A percentile compares a stretch with the other conserved stretches of the same genome.
phyloP scores from a whole-genome alignment of 495 filamentous ascomycete species.

The Tetracladium marchalianum region DNA sequence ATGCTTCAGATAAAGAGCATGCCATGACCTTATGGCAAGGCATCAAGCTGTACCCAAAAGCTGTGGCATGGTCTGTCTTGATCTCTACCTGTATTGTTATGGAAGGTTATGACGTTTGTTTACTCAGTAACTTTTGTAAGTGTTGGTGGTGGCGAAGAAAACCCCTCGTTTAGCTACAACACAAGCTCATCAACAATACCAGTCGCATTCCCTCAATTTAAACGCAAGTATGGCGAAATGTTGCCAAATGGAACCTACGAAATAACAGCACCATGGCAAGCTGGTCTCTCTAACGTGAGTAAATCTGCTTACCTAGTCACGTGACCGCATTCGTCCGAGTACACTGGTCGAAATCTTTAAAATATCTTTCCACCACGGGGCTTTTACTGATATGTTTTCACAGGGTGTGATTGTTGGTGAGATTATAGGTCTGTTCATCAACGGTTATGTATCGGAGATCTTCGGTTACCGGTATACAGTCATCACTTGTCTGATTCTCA shows the following conservation, averaged over 20 bases:
- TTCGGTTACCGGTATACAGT: constrained; percentile 66
- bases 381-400: constrained; percentile 24
- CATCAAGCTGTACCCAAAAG: constrained; percentile 44
- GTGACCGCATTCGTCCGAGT: too few species aligned
- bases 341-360: too few species aligned
- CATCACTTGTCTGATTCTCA: constrained; percentile 52
- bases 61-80: constrained; percentile 48
- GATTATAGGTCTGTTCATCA: constrained; percentile 67
- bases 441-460: constrained; percentile 64
- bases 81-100: constrained; percentile 55
- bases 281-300: constrained; percentile 58
- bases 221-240: constrained; percentile 55
- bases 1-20: constrained; percentile 42
- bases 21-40: constrained; percentile 43
- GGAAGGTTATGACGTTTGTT: constrained; percentile 53
- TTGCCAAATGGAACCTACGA: constrained; percentile 50
- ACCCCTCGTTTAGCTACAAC: not conserved
- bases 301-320: not conserved
- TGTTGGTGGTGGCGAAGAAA: not conserved
- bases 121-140: constrained; percentile 48
- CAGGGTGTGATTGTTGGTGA: constrained; percentile 56
- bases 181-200: not conserved
- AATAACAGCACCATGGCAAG: constrained; percentile 65
- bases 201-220: constrained; percentile 52
- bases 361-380: too few species aligned